Evolutionary conservation across 768 basidiomycete species (phyloP), one percentile per base, ranked within the genome.

Genomic region (Coprinopsis sp.): DNA sequence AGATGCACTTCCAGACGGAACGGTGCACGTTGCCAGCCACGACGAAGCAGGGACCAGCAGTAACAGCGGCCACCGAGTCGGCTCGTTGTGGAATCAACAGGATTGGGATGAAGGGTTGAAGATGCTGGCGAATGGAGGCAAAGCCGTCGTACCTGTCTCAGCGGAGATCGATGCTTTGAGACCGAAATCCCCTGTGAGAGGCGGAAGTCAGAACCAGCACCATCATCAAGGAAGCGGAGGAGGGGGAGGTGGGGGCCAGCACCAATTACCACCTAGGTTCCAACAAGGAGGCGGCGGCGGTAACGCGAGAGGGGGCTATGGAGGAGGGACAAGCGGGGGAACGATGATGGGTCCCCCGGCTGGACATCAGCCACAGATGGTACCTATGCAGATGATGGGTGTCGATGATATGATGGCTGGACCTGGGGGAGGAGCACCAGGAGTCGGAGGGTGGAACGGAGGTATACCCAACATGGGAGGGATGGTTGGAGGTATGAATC

Each of bases 151-250:
- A 10, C 85, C 87, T 0, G 80, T 77, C 65, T 80, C 83, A 3
- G 58, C 77, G 62, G 91, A 94, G 54, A 90, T 95, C 54, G 90
- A 95, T 45, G 74, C 77, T 0, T 71, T 95, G 14, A 74, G 91
- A 14, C 91, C 91, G 0, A 93, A 94, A 61, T 92, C 90, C 1
- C 91, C 92, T 7, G 70, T 82, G 18, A 31, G 54, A 11, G 48
- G 51, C 10, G 44, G 44, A 45, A 33, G 47, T 14, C 37, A 8
- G 11, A 16, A 16, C 21, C 21, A 16, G 11, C 41, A 33, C 18
- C 40, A 16, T 14, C 46, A 29, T 27, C 29, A 11, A 16, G 43
- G 38, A 37, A 44, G 49, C 19, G 24, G 49, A 18, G 52, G 52
- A 24, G 28, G 48, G 27, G 44, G 48, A 30, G 31, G 36, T 41